Conservation (phyloP, 1,139 yeast genomes). For the Blastobotrys indianensis region DNA sequence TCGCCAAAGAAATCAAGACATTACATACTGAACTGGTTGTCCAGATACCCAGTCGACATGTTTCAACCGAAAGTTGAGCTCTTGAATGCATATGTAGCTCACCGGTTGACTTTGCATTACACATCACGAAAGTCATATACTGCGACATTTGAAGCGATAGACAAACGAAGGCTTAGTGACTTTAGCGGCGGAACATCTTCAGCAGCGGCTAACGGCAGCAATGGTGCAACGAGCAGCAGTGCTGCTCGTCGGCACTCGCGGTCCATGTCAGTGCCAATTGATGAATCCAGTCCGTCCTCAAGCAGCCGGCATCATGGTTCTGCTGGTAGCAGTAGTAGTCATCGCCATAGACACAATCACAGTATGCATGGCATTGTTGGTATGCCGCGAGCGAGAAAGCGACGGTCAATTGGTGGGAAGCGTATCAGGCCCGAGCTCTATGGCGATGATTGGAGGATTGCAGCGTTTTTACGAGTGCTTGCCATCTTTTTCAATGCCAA, state of each 20-base stretch:
- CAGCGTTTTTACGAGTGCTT: constrained; percentile 57
- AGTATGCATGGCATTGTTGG: too few relatives aligned
- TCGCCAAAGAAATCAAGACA: constrained; percentile 40
- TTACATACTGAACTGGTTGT: constrained; percentile 55
- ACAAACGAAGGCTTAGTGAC: too few relatives aligned
- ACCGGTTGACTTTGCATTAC: constrained; percentile 29
- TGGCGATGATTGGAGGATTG: constrained; percentile 75
- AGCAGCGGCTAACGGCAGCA: too few relatives aligned
- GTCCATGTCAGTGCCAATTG: constrained; percentile 12
- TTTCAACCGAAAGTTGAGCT: constrained; percentile 32
- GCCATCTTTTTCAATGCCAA: constrained; percentile 54
- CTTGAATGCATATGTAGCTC: constrained; percentile 36
- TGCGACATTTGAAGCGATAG: background rate
- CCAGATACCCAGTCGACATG: constrained; percentile 33
- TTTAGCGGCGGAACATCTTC: too few relatives aligned
- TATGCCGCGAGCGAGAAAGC: constrained; percentile 26
- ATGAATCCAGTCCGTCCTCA: background rate
- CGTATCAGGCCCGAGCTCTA: constrained; percentile 55
- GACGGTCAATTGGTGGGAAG: constrained; percentile 17
- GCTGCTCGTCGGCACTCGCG: constrained; percentile 1
- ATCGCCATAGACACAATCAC: too few relatives aligned
- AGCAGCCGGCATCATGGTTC: too few relatives aligned
- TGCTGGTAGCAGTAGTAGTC: too few relatives aligned
- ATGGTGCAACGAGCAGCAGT: too few relatives aligned
- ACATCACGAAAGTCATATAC: background rate